Conservation (phyloP, 768 basidiomycete genomes). For the Baorangia bicolor region DNA sequence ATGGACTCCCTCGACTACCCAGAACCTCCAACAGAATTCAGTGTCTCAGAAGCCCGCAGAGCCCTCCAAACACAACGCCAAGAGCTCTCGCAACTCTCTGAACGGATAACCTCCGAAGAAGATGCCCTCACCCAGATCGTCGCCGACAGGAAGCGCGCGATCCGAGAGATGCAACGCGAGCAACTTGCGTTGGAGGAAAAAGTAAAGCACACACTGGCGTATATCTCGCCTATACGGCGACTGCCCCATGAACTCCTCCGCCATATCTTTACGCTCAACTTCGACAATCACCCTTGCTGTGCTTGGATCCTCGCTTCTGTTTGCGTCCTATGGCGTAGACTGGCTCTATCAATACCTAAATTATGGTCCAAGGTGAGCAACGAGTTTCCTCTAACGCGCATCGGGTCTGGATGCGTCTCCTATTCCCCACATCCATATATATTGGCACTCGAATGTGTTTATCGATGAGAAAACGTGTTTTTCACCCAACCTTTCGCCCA, state of each 20-base stretch:
- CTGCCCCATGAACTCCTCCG: slow-evolving; percentile 73
- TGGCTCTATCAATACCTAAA: slow-evolving; percentile 62
- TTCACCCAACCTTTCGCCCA: neutral
- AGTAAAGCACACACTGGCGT: slow-evolving; percentile 53
- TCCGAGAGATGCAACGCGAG: slow-evolving; percentile 54
- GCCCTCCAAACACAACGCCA: slow-evolving; percentile 37
- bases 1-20: slow-evolving; percentile 37
- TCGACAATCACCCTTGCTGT: slow-evolving; percentile 68
- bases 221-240: slow-evolving; percentile 69
- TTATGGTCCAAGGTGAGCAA: slow-evolving; percentile 75
- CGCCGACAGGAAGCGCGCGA: slow-evolving; percentile 49
- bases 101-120: slow-evolving; percentile 54
- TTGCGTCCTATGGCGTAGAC: slow-evolving; percentile 62
- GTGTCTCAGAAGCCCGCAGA: slow-evolving; percentile 51
- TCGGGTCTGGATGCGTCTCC: neutral
- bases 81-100: slow-evolving; percentile 34
- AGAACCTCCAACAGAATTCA: slow-evolving; percentile 59
- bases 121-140: slow-evolving; percentile 58
- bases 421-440: neutral
- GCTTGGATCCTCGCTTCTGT: slow-evolving; percentile 77
- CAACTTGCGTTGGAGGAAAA: slow-evolving; percentile 47
- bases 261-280: slow-evolving; percentile 68
- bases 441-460: slow-evolving; percentile 19
- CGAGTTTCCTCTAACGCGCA: neutral
- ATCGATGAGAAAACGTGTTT: slow-evolving; percentile 18